Evolutionary conservation across 179 eudicot species (phyloP).

Genomic region (Dionaea muscipula): DNA sequence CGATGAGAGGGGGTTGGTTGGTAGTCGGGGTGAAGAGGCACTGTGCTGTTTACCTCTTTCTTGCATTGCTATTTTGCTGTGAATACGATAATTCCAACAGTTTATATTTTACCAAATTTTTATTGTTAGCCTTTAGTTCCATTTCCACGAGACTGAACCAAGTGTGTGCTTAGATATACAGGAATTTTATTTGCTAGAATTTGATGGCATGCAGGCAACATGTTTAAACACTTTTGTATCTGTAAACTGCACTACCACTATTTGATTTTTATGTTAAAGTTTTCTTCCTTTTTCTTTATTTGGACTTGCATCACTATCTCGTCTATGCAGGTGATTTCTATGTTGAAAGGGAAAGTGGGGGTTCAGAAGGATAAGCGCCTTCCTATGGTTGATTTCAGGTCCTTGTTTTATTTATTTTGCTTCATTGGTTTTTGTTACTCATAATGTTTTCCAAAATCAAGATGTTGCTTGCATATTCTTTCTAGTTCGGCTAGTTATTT

Average conservation of each 20-base stretch:
- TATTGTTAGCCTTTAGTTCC: too few species aligned
- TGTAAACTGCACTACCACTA: neutral
- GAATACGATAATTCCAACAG: too few species aligned
- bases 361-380: constrained; percentile 47
- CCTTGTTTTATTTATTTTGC: constrained; percentile 4
- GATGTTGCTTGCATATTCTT: neutral
- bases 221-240: neutral
- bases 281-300: neutral
- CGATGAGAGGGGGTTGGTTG: too few species aligned
- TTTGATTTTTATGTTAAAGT: neutral
- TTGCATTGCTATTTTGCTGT: too few species aligned
- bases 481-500: too few species aligned
- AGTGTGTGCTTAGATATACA: too few species aligned
- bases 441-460: neutral
- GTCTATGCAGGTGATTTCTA: constrained; percentile 52
- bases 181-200: too few species aligned
- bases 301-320: neutral
- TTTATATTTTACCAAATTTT: too few species aligned
- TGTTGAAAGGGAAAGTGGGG: constrained; percentile 57
- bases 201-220: neutral
- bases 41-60: too few species aligned
- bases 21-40: too few species aligned
- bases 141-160: too few species aligned
- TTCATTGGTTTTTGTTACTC: neutral
- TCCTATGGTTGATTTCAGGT: constrained; percentile 80